Base-by-base conservation (phyloP, 2,329 filamentous ascomycete genomes). In the Diaporthe vaccinii region DNA sequence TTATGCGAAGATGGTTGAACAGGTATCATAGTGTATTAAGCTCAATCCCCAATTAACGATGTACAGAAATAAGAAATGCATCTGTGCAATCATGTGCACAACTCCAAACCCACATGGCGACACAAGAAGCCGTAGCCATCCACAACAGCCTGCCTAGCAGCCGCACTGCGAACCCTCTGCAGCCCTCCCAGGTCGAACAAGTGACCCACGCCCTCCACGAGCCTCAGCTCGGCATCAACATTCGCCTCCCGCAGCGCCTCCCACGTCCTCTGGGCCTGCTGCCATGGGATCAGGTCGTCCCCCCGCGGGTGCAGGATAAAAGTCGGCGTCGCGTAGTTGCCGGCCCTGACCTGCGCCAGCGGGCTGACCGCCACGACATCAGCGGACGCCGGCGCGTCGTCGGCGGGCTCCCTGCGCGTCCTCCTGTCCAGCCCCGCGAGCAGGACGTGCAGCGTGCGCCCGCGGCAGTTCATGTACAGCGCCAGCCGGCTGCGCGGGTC, bases 271-370 rank as follows among this genome's bases (percentile, higher is more conserved):
- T 79, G 74, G 2, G 78, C 78, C 73, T 82, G 80, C 69, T 80
- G 75, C 78, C 79, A 83, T 2, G 82, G 83, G 61, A 84, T 80
- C 57, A 83, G 59, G 59, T 85, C 82, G 62, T 85, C 84, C 0
- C 75, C 67, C 0, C 67, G 77, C 0, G 78, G 77, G 74, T 84
- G 82, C 0, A 84, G 76, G 0, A 85, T 31, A 73, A 82, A 84
- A 3, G 82, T 85, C 9, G 83, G 83, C 4, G 78, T 79, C 6
- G 59, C 61, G 73, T 85, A 85, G 0, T 59, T 79, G 3, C 82
- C 82, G 2, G 68, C 34, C 2, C 68, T 39, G n/a, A 84, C 80
- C 20, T 84, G 83, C 0, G 82, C 79, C 1, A 80, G 73, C 1
- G 84, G 83, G 62, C 81, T 82, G 34, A 80, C 74, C 22, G 79